Evolutionary conservation across 805 yeast species (phyloP).

Genomic region (Spathaspora arborariae): DNA sequence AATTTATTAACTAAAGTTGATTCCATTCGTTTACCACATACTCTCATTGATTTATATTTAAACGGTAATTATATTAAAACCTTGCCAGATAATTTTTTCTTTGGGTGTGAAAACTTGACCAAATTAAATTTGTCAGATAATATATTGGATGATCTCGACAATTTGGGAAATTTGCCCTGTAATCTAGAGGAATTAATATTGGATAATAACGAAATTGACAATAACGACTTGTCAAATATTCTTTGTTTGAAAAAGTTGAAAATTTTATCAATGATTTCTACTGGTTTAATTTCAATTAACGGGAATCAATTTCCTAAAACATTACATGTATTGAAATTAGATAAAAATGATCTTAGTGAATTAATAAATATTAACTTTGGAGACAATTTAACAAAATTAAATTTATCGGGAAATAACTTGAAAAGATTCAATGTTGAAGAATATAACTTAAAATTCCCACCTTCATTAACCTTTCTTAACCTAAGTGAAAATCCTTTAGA

Average conservation of each 20-base stretch:
- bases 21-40: constrained; percentile 9
- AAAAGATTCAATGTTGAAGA: not conserved
- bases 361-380: constrained; percentile 14
- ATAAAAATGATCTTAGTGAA: constrained; percentile 14
- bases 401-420: not conserved
- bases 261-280: constrained; percentile 15
- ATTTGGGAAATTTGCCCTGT: constrained; percentile 17
- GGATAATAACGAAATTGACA: constrained; percentile 20
- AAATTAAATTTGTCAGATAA: constrained; percentile 15
- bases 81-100: constrained; percentile 14
- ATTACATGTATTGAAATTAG: constrained; percentile 12
- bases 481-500: constrained; percentile 1
- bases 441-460: not conserved
- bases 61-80: constrained; percentile 12
- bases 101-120: constrained; percentile 7
- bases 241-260: constrained; percentile 13
- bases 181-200: constrained; percentile 12
- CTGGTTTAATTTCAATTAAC: constrained; percentile 16
- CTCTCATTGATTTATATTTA: constrained; percentile 13
- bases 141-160: constrained; percentile 20
- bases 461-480: not conserved
- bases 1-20: constrained; percentile 11
- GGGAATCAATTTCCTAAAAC: constrained; percentile 14
- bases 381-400: not conserved
- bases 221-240: constrained; percentile 14